Evolutionary conservation across 1,284 basidiomycete genomes (phyloP), one percentile per base, ranked within the genome.

Genomic region (Omphalotus olearius): DNA sequence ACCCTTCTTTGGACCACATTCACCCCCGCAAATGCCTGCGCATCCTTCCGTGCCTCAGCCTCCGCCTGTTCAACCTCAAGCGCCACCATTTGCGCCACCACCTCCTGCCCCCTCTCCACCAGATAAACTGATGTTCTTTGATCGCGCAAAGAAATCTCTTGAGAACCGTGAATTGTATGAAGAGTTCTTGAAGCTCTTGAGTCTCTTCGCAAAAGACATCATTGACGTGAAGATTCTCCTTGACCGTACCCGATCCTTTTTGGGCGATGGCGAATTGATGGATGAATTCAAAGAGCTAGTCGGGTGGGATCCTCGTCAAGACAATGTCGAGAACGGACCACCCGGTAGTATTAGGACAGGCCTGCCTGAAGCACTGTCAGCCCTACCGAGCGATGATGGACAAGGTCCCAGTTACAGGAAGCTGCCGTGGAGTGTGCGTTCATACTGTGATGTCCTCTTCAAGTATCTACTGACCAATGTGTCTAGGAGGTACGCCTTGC

Each of bases 101-200:
- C 56, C 47, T 62, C 25, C 56, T 68, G 54, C 62, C 58, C 73
- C 78, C 14, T 66, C 66, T 26, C 58, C 82, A 1, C 78, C 85
- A 2, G 80, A 85, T n/a, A 94, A 97, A 63, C 79, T 96, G 20
- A 74, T 89, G 11, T 98, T 98, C 77, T 98, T 98, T 63, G 94
- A 98, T 64, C 84, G 91, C 47, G 90, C 93, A 66, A 88, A 87
- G 70, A 91, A 88, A 63, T 78, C 82, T 49, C 76, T 95, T 44
- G 91, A 93, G 65, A 88, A 87, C 68, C 83, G 88, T 52, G 82
- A 89, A 58, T 83, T 88, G 37, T 97, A 96, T 68, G 87, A 93
- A 66, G 93, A 97, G 66, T 97, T 97, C 70, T 73, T 97, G 64
- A 96, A 94, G 72, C 79, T 96, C 45, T 79, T 96, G 58, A 93